Conservation (phyloP, 2,329 filamentous ascomycete species). For the Fonsecaea pedrosoi region DNA sequence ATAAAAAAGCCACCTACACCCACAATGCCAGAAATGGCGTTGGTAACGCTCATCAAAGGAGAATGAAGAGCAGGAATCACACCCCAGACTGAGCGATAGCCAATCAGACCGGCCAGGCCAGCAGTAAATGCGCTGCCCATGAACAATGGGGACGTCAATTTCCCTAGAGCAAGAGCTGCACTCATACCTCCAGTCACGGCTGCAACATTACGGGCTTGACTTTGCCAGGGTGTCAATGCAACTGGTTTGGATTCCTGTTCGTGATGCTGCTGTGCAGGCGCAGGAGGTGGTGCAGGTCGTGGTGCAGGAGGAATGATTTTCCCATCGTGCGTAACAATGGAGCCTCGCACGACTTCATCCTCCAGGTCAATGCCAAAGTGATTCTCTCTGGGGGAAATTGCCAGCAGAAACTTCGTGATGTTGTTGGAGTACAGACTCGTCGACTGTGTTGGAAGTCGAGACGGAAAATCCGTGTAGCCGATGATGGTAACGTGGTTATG, state of each 20-base stretch:
- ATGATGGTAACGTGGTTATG: conserved; percentile 85
- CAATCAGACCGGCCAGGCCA: conserved; percentile 80
- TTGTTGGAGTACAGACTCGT: conserved; percentile 94
- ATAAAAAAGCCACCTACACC: conserved; percentile 88
- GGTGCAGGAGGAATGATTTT: conserved; percentile 77
- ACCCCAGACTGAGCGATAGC: conserved; percentile 88
- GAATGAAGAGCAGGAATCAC: conserved; percentile 83
- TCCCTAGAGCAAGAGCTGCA: conserved; percentile 75
- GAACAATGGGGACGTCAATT: conserved; percentile 80
- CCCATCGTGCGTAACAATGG: conserved; percentile 81
- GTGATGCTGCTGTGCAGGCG: conserved; percentile 60
- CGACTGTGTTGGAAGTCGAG: conserved; percentile 83
- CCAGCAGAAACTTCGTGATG: conserved; percentile 85
- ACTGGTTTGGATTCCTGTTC: conserved; percentile 63
- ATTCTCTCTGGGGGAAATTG: conserved; percentile 78
- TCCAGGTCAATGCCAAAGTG: conserved; percentile 79
- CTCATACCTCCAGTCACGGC: conserved; percentile 79
- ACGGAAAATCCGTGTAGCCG: conserved; percentile 90
- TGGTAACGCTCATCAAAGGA: conserved; percentile 90
- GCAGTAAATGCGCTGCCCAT: conserved; percentile 90
- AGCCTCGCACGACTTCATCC: conserved; percentile 84
- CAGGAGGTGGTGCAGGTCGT: conserved; percentile 66
- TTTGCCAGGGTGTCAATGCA: conserved; percentile 81
- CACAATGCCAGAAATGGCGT: conserved; percentile 88
- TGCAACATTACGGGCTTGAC: conserved; percentile 75